Conservation (phyloP, 2,329 filamentous ascomycete species). For the Elsinoe fawcettii region DNA sequence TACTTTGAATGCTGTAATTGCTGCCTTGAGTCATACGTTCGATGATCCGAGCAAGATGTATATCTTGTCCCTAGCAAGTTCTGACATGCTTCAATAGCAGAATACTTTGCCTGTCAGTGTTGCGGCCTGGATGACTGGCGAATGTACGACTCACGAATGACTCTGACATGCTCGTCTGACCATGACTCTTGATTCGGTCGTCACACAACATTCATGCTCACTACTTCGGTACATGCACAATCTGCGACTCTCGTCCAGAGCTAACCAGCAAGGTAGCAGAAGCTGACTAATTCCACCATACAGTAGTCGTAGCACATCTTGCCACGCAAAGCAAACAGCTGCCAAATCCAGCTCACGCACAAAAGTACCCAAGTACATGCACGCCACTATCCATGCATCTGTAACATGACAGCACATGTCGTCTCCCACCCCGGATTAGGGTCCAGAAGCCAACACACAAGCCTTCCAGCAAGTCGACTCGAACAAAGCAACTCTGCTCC, state of each 20-base stretch:
- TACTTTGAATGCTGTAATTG: not conserved
- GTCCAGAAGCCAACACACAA: not conserved
- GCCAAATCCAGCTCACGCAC: not conserved
- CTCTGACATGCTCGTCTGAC: not conserved
- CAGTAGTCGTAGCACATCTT: not conserved
- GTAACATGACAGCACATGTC: not conserved
- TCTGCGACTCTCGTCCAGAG: not conserved
- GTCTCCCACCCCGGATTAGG: not conserved
- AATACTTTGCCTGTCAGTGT: not conserved
- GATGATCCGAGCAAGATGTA: not conserved
- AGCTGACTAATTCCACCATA: not conserved
- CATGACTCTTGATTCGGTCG: not conserved
- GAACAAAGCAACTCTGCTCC: not conserved
- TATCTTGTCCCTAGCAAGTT: not conserved
- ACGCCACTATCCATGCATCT: not conserved
- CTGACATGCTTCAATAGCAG: not conserved
- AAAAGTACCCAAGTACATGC: not conserved
- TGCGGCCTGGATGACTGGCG: not conserved
- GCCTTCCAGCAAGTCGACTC: not conserved
- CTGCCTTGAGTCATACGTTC: not conserved
- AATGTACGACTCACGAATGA: no score
- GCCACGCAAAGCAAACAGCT: not conserved
- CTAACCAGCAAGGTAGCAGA: not conserved
- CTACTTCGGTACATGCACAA: not conserved
- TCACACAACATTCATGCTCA: slow-evolving; percentile 3